A percentile compares a stretch with the other conserved stretches of the same genome.
Conservation (phyloP, 2,329 filamentous ascomycete genomes). For the Magnaporthiopsis incrustans region DNA sequence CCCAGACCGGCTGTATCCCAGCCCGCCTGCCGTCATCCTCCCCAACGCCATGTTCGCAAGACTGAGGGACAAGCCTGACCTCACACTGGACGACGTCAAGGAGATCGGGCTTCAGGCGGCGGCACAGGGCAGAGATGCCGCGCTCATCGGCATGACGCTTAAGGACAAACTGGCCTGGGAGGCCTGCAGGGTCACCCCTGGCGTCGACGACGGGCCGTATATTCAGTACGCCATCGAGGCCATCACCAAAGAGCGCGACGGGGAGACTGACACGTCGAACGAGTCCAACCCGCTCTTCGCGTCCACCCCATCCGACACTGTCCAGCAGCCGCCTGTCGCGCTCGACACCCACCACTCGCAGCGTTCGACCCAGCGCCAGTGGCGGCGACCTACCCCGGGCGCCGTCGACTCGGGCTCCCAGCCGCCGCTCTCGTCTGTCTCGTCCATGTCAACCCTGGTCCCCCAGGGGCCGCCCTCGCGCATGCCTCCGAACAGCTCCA, state of each 20-base stretch:
- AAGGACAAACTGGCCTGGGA: constrained; percentile 45
- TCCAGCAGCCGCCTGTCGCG: background rate
- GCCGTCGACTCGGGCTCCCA: too few species aligned
- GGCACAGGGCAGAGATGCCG: constrained; percentile 5
- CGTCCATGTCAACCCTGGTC: constrained; percentile 14
- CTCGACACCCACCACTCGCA: background rate
- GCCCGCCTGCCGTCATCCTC: constrained; percentile 13
- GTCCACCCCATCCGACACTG: background rate
- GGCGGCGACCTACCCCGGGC: background rate
- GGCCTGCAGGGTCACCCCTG: constrained; percentile 57
- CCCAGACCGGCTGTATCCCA: constrained; percentile 30
- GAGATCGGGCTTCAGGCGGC: constrained; percentile 11
- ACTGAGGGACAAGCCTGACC: constrained; percentile 13
- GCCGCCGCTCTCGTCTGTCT: constrained; percentile 6
- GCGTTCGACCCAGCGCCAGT: background rate
- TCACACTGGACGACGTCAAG: constrained; percentile 14
- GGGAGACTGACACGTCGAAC: constrained; percentile 46
- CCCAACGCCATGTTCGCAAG: constrained; percentile 17
- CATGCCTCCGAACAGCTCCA: constrained; percentile 5
- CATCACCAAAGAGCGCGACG: constrained; percentile 57
- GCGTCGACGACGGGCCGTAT: constrained; percentile 77
- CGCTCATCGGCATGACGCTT: constrained; percentile 24
- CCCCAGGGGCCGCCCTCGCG: constrained; percentile 11
- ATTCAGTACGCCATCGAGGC: constrained; percentile 87
- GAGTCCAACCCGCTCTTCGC: background rate